Conservation (phyloP, 2,329 filamentous ascomycete genomes). For the Herpotrichia juniperi region DNA sequence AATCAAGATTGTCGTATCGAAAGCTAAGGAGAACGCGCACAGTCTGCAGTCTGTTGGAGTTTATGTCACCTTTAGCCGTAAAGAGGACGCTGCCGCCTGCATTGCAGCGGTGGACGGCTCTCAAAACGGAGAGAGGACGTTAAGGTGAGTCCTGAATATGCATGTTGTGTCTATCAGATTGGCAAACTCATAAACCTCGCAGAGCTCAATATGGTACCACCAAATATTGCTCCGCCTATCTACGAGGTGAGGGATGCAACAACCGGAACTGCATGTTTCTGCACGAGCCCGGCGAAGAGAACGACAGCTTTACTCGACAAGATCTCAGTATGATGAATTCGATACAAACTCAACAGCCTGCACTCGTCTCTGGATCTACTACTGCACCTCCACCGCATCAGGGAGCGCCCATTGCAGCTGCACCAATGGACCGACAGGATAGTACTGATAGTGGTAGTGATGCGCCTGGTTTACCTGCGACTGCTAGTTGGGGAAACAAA, state of each 20-base stretch:
- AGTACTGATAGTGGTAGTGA: slow-evolving; percentile 79
- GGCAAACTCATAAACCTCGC: slow-evolving; percentile 22
- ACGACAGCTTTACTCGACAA: slow-evolving; percentile 93
- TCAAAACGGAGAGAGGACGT: slow-evolving; percentile 82
- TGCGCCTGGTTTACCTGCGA: slow-evolving; percentile 87
- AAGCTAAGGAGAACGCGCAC: slow-evolving; percentile 76
- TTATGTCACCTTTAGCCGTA: slow-evolving; percentile 96
- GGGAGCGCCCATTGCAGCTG: slow-evolving; percentile 58
- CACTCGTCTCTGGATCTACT: slow-evolving; percentile 59
- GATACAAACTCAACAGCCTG: slow-evolving; percentile 76
- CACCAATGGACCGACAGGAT: slow-evolving; percentile 73
- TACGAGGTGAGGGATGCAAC: slow-evolving; percentile 91
- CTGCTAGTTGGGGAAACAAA: slow-evolving; percentile 88
- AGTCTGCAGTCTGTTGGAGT: slow-evolving; percentile 88
- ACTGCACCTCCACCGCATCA: slow-evolving; percentile 58
- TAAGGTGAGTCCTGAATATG: slow-evolving; percentile 66
- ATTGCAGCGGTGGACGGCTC: slow-evolving; percentile 93
- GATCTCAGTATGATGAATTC: slow-evolving; percentile 95
- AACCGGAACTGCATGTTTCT: slow-evolving; percentile 98
- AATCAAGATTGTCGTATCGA: slow-evolving; percentile 98
- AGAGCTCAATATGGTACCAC: slow-evolving; percentile 84
- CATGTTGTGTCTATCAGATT: background rate
- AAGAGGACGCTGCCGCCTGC: slow-evolving; percentile 86
- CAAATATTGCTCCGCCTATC: slow-evolving; percentile 97
- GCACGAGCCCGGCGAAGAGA: slow-evolving; percentile 97